A percentile compares a stretch with the other conserved stretches of the same genome.
phyloP scores from a whole-genome alignment of 2,329 filamentous ascomycete species.

The Penicillium janthinellum region DNA sequence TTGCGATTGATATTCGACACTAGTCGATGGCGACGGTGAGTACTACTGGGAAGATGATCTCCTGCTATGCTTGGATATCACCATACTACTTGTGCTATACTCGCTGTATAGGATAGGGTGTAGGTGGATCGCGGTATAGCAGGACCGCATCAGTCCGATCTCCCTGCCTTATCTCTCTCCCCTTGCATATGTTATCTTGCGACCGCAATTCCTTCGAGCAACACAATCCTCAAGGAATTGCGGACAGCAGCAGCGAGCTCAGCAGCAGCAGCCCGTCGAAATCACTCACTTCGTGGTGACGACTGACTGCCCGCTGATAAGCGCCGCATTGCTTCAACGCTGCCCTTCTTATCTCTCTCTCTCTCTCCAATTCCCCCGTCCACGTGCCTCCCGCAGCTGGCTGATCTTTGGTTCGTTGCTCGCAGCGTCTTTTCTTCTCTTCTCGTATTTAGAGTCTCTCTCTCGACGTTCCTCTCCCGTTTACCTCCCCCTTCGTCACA shows the following conservation, averaged over 20 bases:
- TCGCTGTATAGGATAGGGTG: neutral
- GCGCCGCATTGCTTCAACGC: slow-evolving; percentile 1
- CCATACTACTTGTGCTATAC: neutral
- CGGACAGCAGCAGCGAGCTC: neutral
- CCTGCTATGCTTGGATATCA: neutral
- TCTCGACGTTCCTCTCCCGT: slow-evolving; percentile 6
- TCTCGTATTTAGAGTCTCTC: slow-evolving; percentile 17
- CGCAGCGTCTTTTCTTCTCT: slow-evolving; percentile 20
- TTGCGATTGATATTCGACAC: slow-evolving; percentile 8
- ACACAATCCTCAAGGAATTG: neutral
- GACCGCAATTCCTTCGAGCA: slow-evolving; percentile 2
- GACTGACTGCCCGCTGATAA: slow-evolving; percentile 17
- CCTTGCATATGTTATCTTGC: slow-evolving; percentile 22
- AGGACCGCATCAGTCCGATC: neutral
- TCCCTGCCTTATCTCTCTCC: neutral
- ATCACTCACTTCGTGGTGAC: neutral
- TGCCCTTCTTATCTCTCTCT: neutral
- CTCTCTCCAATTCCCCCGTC: slow-evolving; percentile 6
- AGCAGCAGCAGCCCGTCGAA: neutral
- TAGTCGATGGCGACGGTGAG: slow-evolving; percentile 29
- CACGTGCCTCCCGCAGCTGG: slow-evolving; percentile 14
- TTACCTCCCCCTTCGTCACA: neutral
- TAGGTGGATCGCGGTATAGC: neutral
- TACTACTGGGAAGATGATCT: neutral
- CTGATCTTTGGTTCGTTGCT: slow-evolving; percentile 8